These are phyloP conservation scores for Petrea volubilis DNA, from an alignment of 257 asterid species.

Conservation along the genomic window DNA sequence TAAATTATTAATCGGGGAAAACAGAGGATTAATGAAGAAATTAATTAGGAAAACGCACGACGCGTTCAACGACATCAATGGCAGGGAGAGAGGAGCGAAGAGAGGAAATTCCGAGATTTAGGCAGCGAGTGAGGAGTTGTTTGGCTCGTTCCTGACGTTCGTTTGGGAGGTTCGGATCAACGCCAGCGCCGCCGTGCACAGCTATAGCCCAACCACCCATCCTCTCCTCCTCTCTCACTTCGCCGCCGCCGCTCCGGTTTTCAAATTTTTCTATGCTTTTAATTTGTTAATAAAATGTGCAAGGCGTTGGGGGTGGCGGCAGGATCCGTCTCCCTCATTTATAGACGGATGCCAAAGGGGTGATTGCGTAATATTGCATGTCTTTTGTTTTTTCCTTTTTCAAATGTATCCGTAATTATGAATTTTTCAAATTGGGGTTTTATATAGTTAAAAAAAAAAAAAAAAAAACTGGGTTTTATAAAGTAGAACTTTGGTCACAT, in stretches of 20 bases:
- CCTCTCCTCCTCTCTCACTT: conserved; percentile 18
- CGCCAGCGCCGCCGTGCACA: conserved; percentile 99
- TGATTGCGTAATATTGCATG: background rate
- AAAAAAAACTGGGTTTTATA: too few species aligned
- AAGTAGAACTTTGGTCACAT: too few species aligned
- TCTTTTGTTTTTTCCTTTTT: background rate
- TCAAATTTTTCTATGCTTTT: background rate
- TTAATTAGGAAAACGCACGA: conserved; percentile 44
- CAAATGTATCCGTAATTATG: too few species aligned
- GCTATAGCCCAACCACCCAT: conserved; percentile 99
- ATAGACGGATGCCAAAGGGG: too few species aligned
- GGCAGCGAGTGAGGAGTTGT: conserved; percentile 83
- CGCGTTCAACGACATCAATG: conserved; percentile 90
- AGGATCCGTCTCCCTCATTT: conserved; percentile 5
- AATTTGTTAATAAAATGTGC: too few species aligned
- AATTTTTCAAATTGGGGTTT: too few species aligned
- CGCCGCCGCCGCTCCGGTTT: conserved; percentile 1
- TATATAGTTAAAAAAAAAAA: too few species aligned
- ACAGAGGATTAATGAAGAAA: background rate
- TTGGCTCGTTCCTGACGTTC: conserved; percentile 88
- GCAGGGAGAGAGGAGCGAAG: conserved; percentile 77
- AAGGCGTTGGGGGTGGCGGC: background rate
- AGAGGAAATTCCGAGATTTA: conserved; percentile 76
- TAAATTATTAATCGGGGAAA: background rate
- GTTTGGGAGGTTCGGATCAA: conserved; percentile 85